Base-by-base conservation (phyloP, 306 rosid genomes). In the Trifolium fragiferum region DNA sequence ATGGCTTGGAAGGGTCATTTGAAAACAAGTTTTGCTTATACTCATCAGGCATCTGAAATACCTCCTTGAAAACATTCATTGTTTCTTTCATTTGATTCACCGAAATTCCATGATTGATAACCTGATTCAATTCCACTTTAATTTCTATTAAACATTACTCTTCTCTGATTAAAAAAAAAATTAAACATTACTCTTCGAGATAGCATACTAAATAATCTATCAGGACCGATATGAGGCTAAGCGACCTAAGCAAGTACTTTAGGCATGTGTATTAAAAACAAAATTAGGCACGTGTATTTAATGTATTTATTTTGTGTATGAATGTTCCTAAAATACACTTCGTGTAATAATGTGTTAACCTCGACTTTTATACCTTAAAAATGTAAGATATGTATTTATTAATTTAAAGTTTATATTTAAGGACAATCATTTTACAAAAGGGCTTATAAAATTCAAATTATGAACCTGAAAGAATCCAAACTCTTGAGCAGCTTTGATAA, bases 401-500 rank as follows among this genome's bases (percentile, higher is more conserved):
- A 33, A 33, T 33, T 33, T 33, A 33, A 33, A 5, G 1, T 33
- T 33, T 33, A 33, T 33, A 33, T 33, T 33, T 33, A 33, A 4
- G 37, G 7, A 6, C 7, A 33, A 33, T 33, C 7, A 4, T 33
- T 33, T 33, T 33, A 4, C 37, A 33, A 33, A 33, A 33, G 37
- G 1, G 7, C 37, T 33, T 33, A 6, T 33, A 33, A 33, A 33
- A n/a, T n/a, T n/a, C n/a, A n/a, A n/a, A 49, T 4, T 66, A 10
- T 8, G 71, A 67, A 75, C 85, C 79, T 72, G 85, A n/a, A 82
- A 82, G 72, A 72, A 82, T 66, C 82, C 85, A 72, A 76, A 65
- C 25, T 82, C 73, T 49, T 68, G 23, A 21, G 82, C 11, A 59
- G 85, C 82, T 70, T 65, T 71, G 20, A 81, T 27, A 30, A 81